Percentiles rank a stretch among this genome's conserved stretches.
phyloP scores from a whole-genome alignment of 164 flowering plant genomes.

The Tetrastigma voinierianum region DNA sequence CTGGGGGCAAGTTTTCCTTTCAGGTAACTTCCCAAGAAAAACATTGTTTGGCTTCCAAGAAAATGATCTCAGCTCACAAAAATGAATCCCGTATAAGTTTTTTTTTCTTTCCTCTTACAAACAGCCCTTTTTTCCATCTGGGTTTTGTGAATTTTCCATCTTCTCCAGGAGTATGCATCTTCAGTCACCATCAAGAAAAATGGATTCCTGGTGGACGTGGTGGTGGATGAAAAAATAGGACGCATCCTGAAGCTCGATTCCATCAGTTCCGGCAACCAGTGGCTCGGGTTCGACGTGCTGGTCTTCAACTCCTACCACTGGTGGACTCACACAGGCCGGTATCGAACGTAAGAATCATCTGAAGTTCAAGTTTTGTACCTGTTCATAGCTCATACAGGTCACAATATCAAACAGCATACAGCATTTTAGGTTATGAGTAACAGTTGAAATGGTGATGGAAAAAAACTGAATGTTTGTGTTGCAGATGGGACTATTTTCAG shows the following conservation, averaged over 20 bases:
- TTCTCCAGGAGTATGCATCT: conserved; percentile 11
- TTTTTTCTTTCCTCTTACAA: too few relatives aligned
- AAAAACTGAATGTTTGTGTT: not conserved
- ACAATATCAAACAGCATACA: not conserved
- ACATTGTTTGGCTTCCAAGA: too few relatives aligned
- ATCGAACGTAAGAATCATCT: conserved; percentile 26
- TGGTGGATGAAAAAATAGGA: conserved; percentile 3
- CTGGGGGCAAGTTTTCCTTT: too few relatives aligned
- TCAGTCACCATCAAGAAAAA: not conserved
- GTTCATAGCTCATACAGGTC: not conserved
- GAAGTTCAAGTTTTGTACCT: too few relatives aligned
- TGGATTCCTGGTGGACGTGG: conserved; percentile 4
- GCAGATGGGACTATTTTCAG: conserved; percentile 8
- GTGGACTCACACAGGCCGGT: conserved; percentile 32
- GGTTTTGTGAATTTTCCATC: too few relatives aligned
- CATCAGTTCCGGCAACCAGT: conserved; percentile 14
- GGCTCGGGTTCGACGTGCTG: conserved; percentile 29
- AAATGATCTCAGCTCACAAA: too few relatives aligned
- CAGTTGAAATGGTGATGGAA: not conserved
- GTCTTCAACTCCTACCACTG: conserved; percentile 39
- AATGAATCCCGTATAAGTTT: too few relatives aligned
- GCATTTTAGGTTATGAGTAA: not conserved
- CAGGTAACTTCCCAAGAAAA: too few relatives aligned
- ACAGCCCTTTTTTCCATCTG: too few relatives aligned
- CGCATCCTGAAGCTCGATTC: conserved; percentile 32